Conservation (phyloP, 768 basidiomycete species). For the Lactifluus piperatus region DNA sequence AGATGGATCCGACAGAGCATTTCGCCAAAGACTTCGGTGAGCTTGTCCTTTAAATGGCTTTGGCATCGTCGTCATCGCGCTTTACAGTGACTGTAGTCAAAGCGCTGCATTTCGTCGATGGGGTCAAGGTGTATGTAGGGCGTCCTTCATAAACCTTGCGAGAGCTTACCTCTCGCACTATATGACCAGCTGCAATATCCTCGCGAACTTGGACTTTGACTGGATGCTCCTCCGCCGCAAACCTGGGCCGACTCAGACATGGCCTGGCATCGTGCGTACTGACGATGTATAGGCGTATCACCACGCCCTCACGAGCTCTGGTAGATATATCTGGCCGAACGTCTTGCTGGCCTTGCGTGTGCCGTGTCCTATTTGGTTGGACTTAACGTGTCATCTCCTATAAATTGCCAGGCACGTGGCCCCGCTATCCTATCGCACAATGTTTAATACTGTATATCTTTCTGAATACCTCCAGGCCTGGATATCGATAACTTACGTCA, state of each 20-base stretch:
- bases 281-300: background rate
- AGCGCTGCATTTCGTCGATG: constrained; percentile 7
- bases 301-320: background rate
- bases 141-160: background rate
- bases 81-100: constrained; percentile 7
- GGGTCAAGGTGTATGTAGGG: constrained; percentile 3
- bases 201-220: constrained; percentile 12
- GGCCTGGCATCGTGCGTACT: background rate
- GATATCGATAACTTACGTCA: constrained; percentile 3
- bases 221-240: background rate
- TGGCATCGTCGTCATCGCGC: background rate
- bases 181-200: background rate
- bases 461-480: background rate
- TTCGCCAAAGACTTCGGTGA: background rate
- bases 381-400: background rate
- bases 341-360: constrained; percentile 7
- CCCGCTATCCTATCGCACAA: too few species aligned
- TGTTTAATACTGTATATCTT: background rate
- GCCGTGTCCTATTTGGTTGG: constrained; percentile 2
- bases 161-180: background rate
- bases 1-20: background rate
- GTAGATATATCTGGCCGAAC: constrained; percentile 4
- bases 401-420: constrained; percentile 5
- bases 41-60: background rate
- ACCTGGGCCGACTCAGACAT: background rate